Evolutionary conservation across 306 rosid genomes (phyloP).

Genomic region (Pueraria montana): DNA sequence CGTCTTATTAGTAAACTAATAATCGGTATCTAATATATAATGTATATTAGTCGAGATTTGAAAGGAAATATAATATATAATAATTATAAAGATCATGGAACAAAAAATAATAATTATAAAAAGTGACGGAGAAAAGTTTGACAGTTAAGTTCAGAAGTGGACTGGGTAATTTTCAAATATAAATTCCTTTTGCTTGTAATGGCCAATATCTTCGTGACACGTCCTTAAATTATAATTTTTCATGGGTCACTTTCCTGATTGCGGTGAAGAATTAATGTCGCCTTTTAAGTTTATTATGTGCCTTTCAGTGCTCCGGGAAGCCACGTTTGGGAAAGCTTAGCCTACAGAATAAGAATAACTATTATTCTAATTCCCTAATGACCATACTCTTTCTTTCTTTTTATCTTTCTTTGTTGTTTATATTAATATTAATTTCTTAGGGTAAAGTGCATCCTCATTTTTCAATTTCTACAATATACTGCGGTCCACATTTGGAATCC

Average conservation of each 20-base stretch:
- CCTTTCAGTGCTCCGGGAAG: slow-evolving; percentile 14
- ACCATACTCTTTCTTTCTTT: background rate
- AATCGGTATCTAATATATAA: background rate
- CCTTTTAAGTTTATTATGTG: slow-evolving; percentile 5
- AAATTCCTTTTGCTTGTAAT: background rate
- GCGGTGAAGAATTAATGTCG: slow-evolving; percentile 30
- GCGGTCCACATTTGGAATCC: slow-evolving; percentile 36
- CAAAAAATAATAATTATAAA: background rate
- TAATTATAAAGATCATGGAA: slow-evolving; percentile 9
- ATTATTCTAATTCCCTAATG: slow-evolving; percentile 5
- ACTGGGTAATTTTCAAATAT: background rate
- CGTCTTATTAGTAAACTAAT: background rate
- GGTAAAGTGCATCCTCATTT: background rate
- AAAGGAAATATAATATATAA: slow-evolving; percentile 10
- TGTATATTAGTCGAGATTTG: slow-evolving; percentile 11
- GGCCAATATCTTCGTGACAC: background rate
- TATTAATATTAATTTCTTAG: background rate
- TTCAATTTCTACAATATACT: background rate
- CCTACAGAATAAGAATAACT: background rate
- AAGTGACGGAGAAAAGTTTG: background rate
- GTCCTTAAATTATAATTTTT: background rate
- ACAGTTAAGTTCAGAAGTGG: slow-evolving; percentile 12
- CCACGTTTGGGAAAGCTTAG: slow-evolving; percentile 19
- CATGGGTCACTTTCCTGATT: slow-evolving; percentile 7
- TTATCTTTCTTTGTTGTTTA: background rate